phyloP scores from a whole-genome alignment of 2,329 filamentous ascomycete species.

The Teratosphaeria pseudoeucalypti region DNA sequence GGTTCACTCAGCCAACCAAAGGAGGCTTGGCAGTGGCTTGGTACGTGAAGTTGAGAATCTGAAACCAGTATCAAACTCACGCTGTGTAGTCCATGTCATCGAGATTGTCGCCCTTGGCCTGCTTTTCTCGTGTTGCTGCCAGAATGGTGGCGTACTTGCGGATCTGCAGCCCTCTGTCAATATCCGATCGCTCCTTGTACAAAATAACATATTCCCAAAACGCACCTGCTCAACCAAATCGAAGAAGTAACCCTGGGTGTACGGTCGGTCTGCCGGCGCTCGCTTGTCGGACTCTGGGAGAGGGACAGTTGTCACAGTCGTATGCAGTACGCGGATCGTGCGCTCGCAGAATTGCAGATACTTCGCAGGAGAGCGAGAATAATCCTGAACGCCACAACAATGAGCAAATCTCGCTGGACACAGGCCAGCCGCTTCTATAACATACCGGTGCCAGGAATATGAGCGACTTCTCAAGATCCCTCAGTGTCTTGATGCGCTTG shows the following conservation, averaged over 20 bases:
- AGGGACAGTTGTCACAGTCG: slow-evolving; percentile 74
- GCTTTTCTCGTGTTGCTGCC: slow-evolving; percentile 60
- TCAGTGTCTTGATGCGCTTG: slow-evolving; percentile 79
- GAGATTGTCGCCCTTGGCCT: slow-evolving; percentile 44
- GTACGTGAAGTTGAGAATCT: background rate
- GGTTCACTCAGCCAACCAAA: background rate
- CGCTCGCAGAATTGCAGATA: slow-evolving; percentile 86
- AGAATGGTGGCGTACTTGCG: slow-evolving; percentile 80
- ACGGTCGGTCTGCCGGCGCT: slow-evolving; percentile 74
- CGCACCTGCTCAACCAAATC: slow-evolving; percentile 75
- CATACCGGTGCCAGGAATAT: slow-evolving; percentile 90
- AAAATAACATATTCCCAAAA: slow-evolving; percentile 9
- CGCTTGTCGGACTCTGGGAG: slow-evolving; percentile 79
- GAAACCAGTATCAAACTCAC: slow-evolving; percentile 22
- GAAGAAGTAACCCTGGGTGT: slow-evolving; percentile 93
- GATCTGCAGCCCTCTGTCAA: slow-evolving; percentile 40
- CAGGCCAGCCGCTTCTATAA: slow-evolving; percentile 37
- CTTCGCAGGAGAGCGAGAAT: slow-evolving; percentile 54
- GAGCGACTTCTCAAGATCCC: slow-evolving; percentile 88
- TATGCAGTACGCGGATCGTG: slow-evolving; percentile 81
- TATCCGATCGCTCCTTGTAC: slow-evolving; percentile 7
- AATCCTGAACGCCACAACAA: slow-evolving; percentile 61
- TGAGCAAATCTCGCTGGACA: slow-evolving; percentile 53
- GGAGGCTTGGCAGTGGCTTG: background rate
- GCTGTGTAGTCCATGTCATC: slow-evolving; percentile 41